Conservation (phyloP, 495 filamentous ascomycete genomes). For the Annulohypoxylon maeteangense region DNA sequence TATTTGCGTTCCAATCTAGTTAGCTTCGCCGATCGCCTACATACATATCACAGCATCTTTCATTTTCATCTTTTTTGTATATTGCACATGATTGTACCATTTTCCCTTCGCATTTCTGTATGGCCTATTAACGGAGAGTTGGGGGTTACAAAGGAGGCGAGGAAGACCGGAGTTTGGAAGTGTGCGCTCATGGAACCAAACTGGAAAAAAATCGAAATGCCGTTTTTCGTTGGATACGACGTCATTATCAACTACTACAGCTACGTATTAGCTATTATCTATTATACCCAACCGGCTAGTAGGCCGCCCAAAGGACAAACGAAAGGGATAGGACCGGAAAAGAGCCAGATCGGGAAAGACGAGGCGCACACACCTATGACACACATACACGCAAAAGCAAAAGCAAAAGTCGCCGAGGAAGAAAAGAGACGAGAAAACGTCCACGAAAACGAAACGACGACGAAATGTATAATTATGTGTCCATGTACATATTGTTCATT, state of each 20-base stretch:
- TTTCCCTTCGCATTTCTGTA: background rate
- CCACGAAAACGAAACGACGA: slow-evolving; percentile 20
- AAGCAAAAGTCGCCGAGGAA: background rate
- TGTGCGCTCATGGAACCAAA: background rate
- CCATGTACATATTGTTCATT: slow-evolving; percentile 11
- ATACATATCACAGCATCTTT: background rate
- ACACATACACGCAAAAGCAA: background rate
- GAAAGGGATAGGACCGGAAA: background rate
- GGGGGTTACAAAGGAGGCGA: background rate
- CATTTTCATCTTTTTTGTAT: slow-evolving; percentile 17
- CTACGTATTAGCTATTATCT: slow-evolving; percentile 6
- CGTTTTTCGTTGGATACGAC: background rate
- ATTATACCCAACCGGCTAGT: slow-evolving; percentile 27
- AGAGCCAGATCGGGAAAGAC: background rate
- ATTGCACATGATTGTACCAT: slow-evolving; percentile 13
- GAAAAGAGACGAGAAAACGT: background rate
- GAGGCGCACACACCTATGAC: background rate
- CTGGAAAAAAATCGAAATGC: background rate
- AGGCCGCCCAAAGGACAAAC: slow-evolving; percentile 2
- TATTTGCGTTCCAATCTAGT: background rate
- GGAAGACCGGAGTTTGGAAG: background rate
- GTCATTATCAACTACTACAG: background rate
- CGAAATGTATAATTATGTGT: slow-evolving; percentile 28
- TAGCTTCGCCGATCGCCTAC: background rate
- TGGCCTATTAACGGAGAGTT: background rate